Conservation (phyloP, 495 filamentous ascomycete species). For the Terfezia boudieri region DNA sequence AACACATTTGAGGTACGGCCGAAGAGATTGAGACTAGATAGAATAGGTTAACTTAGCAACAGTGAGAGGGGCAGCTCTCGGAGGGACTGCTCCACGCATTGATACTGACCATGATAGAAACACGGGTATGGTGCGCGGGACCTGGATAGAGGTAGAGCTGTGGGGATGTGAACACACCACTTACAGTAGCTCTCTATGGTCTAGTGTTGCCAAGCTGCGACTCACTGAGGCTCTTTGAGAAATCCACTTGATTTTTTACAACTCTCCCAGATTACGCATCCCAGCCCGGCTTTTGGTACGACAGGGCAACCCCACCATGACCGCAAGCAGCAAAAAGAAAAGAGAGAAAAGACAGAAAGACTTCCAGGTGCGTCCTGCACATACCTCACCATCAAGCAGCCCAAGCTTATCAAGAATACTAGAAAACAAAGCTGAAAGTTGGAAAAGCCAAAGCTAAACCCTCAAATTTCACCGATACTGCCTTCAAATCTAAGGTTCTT, state of each 20-base stretch:
- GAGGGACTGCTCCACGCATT: no score
- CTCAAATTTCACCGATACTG: slow-evolving; percentile 75
- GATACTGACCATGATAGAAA: no score
- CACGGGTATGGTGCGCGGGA: no score
- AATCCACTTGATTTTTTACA: no score
- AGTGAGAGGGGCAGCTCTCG: no score
- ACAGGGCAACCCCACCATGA: slow-evolving; percentile 26
- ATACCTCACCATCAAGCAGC: background rate
- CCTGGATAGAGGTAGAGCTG: no score
- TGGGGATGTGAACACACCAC: slow-evolving; percentile 26
- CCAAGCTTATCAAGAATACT: slow-evolving; percentile 1
- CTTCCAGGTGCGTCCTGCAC: slow-evolving; percentile 38
- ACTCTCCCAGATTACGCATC: no score
- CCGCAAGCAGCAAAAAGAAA: slow-evolving; percentile 72
- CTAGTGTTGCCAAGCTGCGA: no score
- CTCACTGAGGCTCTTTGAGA: no score
- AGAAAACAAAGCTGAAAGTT: slow-evolving; percentile 88
- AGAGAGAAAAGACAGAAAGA: slow-evolving; percentile 93
- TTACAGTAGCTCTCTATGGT: no score
- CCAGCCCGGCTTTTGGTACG: no score
- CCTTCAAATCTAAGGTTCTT: slow-evolving; percentile 81
- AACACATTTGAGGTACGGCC: slow-evolving; percentile 91
- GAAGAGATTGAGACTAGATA: slow-evolving; percentile 78
- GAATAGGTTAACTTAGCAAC: no score
- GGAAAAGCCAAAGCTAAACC: slow-evolving; percentile 76